Evolutionary conservation across 2,329 filamentous ascomycete genomes (phyloP), one percentile per base, ranked within the genome.

Genomic region (Dothiorella sarmentorum): DNA sequence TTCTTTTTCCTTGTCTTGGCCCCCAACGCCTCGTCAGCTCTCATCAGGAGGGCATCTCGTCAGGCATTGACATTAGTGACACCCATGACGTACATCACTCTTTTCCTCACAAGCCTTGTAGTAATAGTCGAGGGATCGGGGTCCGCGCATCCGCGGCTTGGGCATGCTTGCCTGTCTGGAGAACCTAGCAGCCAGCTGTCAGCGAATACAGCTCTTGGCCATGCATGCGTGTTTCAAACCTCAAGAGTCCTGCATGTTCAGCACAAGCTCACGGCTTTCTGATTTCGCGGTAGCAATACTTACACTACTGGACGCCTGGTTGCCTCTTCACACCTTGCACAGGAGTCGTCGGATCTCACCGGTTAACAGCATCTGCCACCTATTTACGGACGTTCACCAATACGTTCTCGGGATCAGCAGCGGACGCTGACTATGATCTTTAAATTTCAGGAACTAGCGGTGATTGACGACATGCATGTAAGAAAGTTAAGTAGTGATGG

Each of bases 21-120:
- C 49, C 24, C 17, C 35, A 17, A 15, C 20, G 17, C 35, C 22
- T 11, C 31, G 7, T n/a, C 29, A 15, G 35, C 49, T 27, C 22
- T 29, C 17, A 20, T 38, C 17, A 13, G 31, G 24, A 13, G 26
- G 35, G 17, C 35, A 26, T 18, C 35, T 7, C 10, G 17, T 40
- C 22, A 40, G 17, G 35, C 35, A 31, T 40, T 13, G 18, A 17
- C 15, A 7, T 40, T 53, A 24, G 24, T 24, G 26, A 17, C 22
- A 20, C n/a, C 35, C 49, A 29, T 40, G 49, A 29, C 33, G 24
- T 24, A 29, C 35, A 27, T 7, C n/a, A 37, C 22, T 52, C 13
- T 33, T 52, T 52, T 26, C 33, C 35, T 53, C 49, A 31, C 37
- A 53, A 40, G 24, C 20, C 24, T 40, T 53, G 49, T 35, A 40